Evolutionary conservation across 805 yeast species (phyloP).

Genomic region (Barnettozyma sp.): DNA sequence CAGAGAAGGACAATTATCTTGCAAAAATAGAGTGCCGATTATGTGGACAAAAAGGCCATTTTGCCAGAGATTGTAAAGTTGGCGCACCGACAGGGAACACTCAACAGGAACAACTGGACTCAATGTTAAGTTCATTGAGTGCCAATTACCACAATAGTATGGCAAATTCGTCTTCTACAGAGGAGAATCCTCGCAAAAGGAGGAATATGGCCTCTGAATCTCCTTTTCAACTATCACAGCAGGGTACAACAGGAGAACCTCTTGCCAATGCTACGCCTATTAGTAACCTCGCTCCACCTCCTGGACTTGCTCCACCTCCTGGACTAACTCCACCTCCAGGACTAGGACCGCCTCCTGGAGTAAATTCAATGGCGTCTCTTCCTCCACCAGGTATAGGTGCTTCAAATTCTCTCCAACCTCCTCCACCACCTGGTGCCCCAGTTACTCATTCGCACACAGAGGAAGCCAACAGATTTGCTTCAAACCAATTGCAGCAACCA

Average conservation of each 20-base stretch:
- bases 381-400: not conserved
- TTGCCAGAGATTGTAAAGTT: constrained; percentile 69
- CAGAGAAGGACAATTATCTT: constrained; percentile 41
- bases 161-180: not conserved
- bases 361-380: not conserved
- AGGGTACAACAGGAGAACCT: constrained; percentile 3
- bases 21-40: constrained; percentile 58
- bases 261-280: constrained; percentile 21
- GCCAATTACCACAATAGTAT: constrained; percentile 19
- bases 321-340: constrained; percentile 6
- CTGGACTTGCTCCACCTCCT: constrained; percentile 16
- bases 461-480: too few relatives aligned
- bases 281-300: constrained; percentile 25
- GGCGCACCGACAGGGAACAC: constrained; percentile 10
- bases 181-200: constrained; percentile 11
- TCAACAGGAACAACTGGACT: constrained; percentile 31
- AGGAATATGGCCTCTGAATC: constrained; percentile 9
- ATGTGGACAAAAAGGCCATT: constrained; percentile 84
- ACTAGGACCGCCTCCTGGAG: constrained; percentile 7
- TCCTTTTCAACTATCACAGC: constrained; percentile 6
- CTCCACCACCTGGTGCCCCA: constrained; percentile 13
- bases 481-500: too few relatives aligned
- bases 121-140: constrained; percentile 43
- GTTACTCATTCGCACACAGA: too few relatives aligned
- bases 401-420: constrained; percentile 1